A percentile compares a stretch with the other conserved stretches of the same genome.
These are phyloP conservation scores for Aspergillus ellipticus DNA, from an alignment of 495 filamentous ascomycete species.

Conservation along the genomic window DNA sequence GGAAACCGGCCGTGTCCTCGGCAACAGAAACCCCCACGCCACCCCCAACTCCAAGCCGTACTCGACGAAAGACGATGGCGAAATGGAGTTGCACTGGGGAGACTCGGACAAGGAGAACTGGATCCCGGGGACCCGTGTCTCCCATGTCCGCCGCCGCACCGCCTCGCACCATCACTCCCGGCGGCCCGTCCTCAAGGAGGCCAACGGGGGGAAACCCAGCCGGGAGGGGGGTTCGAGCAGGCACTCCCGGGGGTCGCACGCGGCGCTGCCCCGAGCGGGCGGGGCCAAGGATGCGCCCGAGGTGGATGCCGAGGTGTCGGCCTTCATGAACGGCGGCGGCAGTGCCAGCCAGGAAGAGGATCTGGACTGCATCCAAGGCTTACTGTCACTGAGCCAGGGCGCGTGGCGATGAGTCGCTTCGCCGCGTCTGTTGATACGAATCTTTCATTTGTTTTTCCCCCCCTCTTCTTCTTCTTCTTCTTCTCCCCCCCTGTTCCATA, in stretches of 20 bases:
- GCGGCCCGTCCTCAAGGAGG: constrained; percentile 47
- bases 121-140: constrained; percentile 54
- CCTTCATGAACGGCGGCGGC: constrained; percentile 61
- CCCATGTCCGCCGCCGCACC: constrained; percentile 37
- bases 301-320: constrained; percentile 56
- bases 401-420: constrained; percentile 47
- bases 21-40: constrained; percentile 9
- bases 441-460: constrained; percentile 26
- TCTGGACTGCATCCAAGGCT: constrained; percentile 72
- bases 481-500: constrained; percentile 23
- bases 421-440: constrained; percentile 7
- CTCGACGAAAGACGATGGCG: constrained; percentile 28
- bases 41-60: constrained; percentile 26
- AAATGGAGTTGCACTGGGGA: constrained; percentile 46
- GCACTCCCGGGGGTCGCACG: constrained; percentile 34
- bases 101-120: constrained; percentile 97
- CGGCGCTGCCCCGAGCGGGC: constrained; percentile 12
- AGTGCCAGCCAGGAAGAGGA: constrained; percentile 64
- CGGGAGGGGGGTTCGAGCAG: constrained; percentile 24
- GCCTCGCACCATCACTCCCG: constrained; percentile 27
- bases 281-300: constrained; percentile 30
- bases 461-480: constrained; percentile 15
- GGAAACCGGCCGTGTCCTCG: constrained; percentile 41
- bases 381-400: constrained; percentile 69
- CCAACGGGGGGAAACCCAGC: constrained; percentile 28